Evolutionary conservation across 345 rosid species (phyloP).

Genomic region (Geranium rotundifolium): DNA sequence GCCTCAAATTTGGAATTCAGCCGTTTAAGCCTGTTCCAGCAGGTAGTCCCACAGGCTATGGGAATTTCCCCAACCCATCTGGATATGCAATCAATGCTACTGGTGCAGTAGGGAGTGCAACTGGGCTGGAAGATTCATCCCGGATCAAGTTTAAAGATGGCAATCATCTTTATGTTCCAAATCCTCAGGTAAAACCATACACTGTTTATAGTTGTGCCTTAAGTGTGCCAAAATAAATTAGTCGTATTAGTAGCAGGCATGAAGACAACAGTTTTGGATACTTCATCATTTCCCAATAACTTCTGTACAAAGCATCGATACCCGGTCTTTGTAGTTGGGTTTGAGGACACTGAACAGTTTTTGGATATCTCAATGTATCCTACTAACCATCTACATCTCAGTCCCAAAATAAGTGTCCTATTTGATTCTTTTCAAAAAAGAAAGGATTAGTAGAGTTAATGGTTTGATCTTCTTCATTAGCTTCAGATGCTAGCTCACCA

Average conservation of each 20-base stretch:
- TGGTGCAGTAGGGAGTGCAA: conserved; percentile 63
- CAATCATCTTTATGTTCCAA: conserved; percentile 58
- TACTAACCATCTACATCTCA: no score
- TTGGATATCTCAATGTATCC: no score
- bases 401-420: no score
- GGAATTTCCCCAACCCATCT: conserved; percentile 40
- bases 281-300: no score
- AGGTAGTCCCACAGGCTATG: conserved; percentile 50
- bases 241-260: not conserved
- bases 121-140: conserved; percentile 78
- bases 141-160: conserved; percentile 79
- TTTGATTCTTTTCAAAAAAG: no score
- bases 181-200: conserved; percentile 55
- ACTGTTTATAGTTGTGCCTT: not conserved
- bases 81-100: conserved; percentile 64
- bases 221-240: not conserved
- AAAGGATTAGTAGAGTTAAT: no score
- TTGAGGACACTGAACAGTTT: no score
- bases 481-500: no score
- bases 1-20: conserved; percentile 80
- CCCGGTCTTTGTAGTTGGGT: no score
- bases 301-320: no score
- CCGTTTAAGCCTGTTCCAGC: conserved; percentile 71
- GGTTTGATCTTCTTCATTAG: no score
- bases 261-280: not conserved